A percentile compares a stretch with the other conserved stretches of the same genome.
Conservation (phyloP, 148 eudicot species). For the Diospyros lotus region DNA sequence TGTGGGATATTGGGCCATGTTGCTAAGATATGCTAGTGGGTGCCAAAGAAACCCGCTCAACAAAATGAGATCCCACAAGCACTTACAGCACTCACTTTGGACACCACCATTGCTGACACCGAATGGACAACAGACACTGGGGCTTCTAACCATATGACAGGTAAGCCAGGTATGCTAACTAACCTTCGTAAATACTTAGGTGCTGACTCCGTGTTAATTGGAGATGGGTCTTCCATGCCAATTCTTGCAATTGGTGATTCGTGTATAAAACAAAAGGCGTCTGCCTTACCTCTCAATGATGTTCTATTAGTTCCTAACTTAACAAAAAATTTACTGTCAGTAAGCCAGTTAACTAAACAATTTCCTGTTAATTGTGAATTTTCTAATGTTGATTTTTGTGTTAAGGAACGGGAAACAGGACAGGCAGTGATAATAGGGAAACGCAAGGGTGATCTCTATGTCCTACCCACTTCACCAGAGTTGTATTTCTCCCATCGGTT, state of each 20-base stretch:
- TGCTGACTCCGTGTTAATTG: neutral
- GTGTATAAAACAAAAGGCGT: too few relatives aligned
- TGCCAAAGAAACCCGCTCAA: neutral
- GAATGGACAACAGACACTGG: neutral
- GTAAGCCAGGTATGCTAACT: neutral
- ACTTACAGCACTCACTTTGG: neutral
- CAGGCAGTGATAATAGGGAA: neutral
- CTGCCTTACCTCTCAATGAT: neutral
- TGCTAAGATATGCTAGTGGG: neutral
- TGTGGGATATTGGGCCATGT: neutral
- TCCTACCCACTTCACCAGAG: neutral
- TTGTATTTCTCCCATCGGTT: neutral
- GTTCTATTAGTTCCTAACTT: neutral
- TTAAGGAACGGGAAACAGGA: slow-evolving; percentile 4
- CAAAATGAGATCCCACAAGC: slow-evolving; percentile 3
- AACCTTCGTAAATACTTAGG: neutral
- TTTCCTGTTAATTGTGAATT: neutral
- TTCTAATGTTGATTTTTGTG: neutral
- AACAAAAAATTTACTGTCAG: neutral
- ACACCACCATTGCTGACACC: neutral
- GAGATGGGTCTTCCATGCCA: neutral
- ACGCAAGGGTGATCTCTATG: neutral
- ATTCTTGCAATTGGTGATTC: too few relatives aligned
- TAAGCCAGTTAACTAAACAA: neutral
- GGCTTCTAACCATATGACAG: neutral